Evolutionary conservation across 2,329 filamentous ascomycete species (phyloP), one percentile per base, ranked within the genome.

Genomic region (Blastomyces gilchristii): DNA sequence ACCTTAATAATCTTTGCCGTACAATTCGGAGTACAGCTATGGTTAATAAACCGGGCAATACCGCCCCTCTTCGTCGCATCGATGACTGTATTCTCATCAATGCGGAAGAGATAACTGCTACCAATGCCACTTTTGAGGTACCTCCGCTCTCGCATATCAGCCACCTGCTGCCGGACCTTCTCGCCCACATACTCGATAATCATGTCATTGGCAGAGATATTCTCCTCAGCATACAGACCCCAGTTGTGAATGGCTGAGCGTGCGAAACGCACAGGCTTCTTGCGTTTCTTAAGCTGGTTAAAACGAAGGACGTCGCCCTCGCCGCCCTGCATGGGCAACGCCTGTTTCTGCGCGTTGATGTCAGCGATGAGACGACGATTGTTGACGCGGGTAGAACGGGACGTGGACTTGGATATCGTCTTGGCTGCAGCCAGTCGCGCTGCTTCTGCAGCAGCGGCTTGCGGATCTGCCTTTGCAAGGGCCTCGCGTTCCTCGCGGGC

Each of bases 151-250:
- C 94, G 88, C 73, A 97, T 86, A 76, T 99, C 94, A n/a, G 94
- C 92, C 65, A 99, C 94, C 72, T 95, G 91, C 76, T 99, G 94
- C 63, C 94, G 86, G 47, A 99, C 91, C 75, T 96, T 94, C 78
- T 99, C 94, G 65, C 94, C 94, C 12, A 99, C 94, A 73, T 99
- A 99, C 78, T 99, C 94, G 72, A 99, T 99, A 74, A 99, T 99
- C 91, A 99, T 97, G 77, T 99, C 94, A 75, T 96, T 95, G 74
- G 93, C 91, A 65, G 89, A 85, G 67, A 99, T 99, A 72, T 96
- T 94, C 77, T 99, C 94, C 82, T 97, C 93, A 3, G 94, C 92
- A 73, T 99, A 99, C 37, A 99, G 79, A 37, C 94, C 94, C 94
- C 94, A 99, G 71, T 97, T 97, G 78, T 99, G 94, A 70, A 99